Evolutionary conservation across 2,329 filamentous ascomycete species (phyloP).

Genomic region (Mycocentrospora acerina): DNA sequence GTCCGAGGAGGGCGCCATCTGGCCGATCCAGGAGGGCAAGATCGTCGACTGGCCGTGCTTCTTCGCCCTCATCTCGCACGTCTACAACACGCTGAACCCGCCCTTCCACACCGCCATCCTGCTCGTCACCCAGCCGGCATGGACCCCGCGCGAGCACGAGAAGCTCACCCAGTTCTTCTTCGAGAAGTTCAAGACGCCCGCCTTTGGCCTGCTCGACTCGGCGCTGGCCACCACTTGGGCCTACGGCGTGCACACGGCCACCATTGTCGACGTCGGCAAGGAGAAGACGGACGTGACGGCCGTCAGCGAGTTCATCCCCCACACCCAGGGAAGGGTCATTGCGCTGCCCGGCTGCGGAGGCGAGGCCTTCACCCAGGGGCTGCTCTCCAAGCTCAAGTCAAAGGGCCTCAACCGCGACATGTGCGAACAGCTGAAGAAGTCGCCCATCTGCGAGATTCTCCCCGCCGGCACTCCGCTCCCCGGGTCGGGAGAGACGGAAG

Average conservation of each 20-base stretch:
- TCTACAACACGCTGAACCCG: slow-evolving; percentile 84
- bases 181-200: slow-evolving; percentile 93
- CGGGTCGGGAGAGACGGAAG: slow-evolving; percentile 47
- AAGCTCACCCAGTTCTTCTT: slow-evolving; percentile 91
- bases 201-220: slow-evolving; percentile 86
- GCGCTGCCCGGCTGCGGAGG: slow-evolving; percentile 73
- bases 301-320: slow-evolving; percentile 77
- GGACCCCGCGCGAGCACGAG: slow-evolving; percentile 86
- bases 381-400: slow-evolving; percentile 65
- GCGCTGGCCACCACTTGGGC: slow-evolving; percentile 78
- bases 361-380: slow-evolving; percentile 76
- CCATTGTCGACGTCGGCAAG: slow-evolving; percentile 86
- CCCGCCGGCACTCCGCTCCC: slow-evolving; percentile 57
- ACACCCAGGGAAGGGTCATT: slow-evolving; percentile 65
- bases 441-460: slow-evolving; percentile 63
- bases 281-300: slow-evolving; percentile 93
- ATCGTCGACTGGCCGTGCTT: slow-evolving; percentile 92
- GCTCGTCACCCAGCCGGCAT: slow-evolving; percentile 84
- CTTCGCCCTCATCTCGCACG: slow-evolving; percentile 87
- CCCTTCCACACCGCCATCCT: slow-evolving; percentile 94
- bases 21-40: slow-evolving; percentile 77
- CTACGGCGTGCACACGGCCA: slow-evolving; percentile 79
- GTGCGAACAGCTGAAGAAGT: slow-evolving; percentile 67
- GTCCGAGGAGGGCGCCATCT: slow-evolving; percentile 85
- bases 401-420: slow-evolving; percentile 62